Conservation (phyloP, 805 yeast species). For the Candida corydali region DNA sequence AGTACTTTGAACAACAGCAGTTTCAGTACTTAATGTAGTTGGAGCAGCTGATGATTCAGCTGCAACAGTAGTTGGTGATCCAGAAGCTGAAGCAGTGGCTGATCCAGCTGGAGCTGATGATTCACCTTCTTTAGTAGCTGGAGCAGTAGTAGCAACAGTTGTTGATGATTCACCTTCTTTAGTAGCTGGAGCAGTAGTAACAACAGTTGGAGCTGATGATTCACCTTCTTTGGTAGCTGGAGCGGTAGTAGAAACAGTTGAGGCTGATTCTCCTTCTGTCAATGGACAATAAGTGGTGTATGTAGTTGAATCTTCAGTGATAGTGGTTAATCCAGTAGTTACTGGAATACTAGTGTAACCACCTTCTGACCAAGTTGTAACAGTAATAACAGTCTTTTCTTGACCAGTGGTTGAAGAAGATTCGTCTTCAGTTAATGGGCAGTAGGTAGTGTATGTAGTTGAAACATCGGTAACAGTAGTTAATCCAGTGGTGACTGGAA, state of each 20-base stretch:
- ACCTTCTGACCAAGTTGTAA: constrained; percentile 32
- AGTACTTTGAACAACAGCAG: not conserved
- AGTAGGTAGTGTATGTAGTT: constrained; percentile 35
- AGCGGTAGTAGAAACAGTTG: constrained; percentile 23
- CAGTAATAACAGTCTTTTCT: constrained; percentile 28
- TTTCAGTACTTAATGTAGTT: not conserved
- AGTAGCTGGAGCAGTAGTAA: constrained; percentile 17
- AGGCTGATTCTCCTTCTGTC: constrained; percentile 27
- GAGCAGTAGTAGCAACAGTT: constrained; percentile 9
- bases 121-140: not conserved
- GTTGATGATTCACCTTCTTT: constrained; percentile 24
- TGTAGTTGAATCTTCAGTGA: constrained; percentile 21
- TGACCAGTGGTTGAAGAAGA: constrained; percentile 20
- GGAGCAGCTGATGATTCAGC: constrained; percentile 1
- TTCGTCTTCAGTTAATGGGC: constrained; percentile 20
- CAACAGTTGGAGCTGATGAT: constrained; percentile 19
- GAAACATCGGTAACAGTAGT: constrained; percentile 22
- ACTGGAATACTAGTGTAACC: constrained; percentile 24
- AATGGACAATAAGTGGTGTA: constrained; percentile 36
- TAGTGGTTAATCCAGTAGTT: constrained; percentile 24
- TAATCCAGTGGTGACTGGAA: constrained; percentile 27
- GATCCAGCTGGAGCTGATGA: not conserved
- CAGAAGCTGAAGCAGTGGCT: not conserved
- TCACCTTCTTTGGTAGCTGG: constrained; percentile 17
- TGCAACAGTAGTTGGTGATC: not conserved